Base-by-base conservation (phyloP, 768 basidiomycete genomes). In the Termitomyces sp. region DNA sequence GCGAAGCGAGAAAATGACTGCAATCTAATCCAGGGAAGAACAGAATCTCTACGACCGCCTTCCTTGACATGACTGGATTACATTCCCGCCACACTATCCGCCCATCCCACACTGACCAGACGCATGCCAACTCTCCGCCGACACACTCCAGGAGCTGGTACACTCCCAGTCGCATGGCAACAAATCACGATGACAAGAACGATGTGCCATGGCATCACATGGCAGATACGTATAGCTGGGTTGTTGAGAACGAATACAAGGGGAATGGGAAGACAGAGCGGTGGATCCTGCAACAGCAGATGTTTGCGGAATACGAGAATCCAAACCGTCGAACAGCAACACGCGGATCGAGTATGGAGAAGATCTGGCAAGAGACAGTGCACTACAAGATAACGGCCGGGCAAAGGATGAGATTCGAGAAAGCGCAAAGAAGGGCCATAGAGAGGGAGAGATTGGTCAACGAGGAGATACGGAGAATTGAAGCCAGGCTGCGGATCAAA, bases 261-360 rank as follows among this genome's bases (percentile, higher is more conserved):
- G 75, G 77, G 62, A 78, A 75, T 63, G 77, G 76, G 68, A 83
- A 79, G 66, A 85, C 84, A 37, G 83, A 87, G 57, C 79, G 82
- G 57, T 90, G 90, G 89, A 83, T 89, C 53, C 71, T 79, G 51
- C 79, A 85, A 65, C 85, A 86, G 67, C 86, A 85, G 71, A 69
- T 78, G 52, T 73, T 81, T 61, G 66, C 76, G 45, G 63, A 67
- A 10, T 51, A 62, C 34, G 72, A 74, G 43, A 51, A 51, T 34
- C 55, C 54, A 29, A 64, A 66, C 48, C 64, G 40, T 53, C 59
- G 59, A 1, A 29, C 63, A 9, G 12, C n/a, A 55, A 60, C 61
- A 59, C 68, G 61, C 1, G 52, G 56, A 37, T 60, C 57, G 51
- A 47, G 45, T 11, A 63, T 54, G 17, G 68, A 76, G 63, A 77